phyloP scores from a whole-genome alignment of 2,329 filamentous ascomycete species.

The Scolecobasidium constrictum region DNA sequence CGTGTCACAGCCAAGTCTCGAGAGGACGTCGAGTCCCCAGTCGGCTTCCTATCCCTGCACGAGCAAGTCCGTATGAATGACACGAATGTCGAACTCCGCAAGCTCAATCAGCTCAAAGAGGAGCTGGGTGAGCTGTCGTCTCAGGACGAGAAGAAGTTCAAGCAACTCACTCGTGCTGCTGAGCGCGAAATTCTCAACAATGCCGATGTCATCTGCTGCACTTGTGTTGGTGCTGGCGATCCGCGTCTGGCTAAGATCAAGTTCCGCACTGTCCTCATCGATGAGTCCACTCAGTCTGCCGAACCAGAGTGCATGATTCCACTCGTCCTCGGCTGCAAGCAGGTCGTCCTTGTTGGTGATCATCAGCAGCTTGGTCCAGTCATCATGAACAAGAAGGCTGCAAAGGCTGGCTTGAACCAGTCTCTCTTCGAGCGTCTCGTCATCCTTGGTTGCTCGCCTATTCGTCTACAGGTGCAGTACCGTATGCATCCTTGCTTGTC shows the following conservation, averaged over 20 bases:
- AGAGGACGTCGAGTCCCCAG: slow-evolving; percentile 97
- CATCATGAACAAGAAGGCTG: slow-evolving; percentile 99
- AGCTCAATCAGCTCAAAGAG: slow-evolving; percentile 84
- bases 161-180: slow-evolving; percentile 83
- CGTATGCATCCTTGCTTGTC: slow-evolving; percentile 98
- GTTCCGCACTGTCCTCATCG: slow-evolving; percentile 94
- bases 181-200: slow-evolving; percentile 92
- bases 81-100: slow-evolving; percentile 85
- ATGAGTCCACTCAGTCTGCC: slow-evolving; percentile 95
- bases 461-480: slow-evolving; percentile 92
- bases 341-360: slow-evolving; percentile 96
- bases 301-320: slow-evolving; percentile 99
- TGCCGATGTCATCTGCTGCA: slow-evolving; percentile 97
- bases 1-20: slow-evolving; percentile 97
- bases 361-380: slow-evolving; percentile 97
- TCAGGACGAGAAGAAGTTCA: slow-evolving; percentile 97
- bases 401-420: slow-evolving; percentile 93
- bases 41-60: slow-evolving; percentile 88
- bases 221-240: slow-evolving; percentile 93
- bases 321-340: slow-evolving; percentile 91
- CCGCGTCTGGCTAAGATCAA: slow-evolving; percentile 94
- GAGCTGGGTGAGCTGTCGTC: slow-evolving; percentile 87
- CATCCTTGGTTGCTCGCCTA: slow-evolving; percentile 79
- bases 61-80: slow-evolving; percentile 98
- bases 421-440: slow-evolving; percentile 97